A percentile compares a stretch with the other conserved stretches of the same genome.
phyloP scores from a whole-genome alignment of 1,284 basidiomycete genomes.

The Fistulinella cinereoalba region DNA sequence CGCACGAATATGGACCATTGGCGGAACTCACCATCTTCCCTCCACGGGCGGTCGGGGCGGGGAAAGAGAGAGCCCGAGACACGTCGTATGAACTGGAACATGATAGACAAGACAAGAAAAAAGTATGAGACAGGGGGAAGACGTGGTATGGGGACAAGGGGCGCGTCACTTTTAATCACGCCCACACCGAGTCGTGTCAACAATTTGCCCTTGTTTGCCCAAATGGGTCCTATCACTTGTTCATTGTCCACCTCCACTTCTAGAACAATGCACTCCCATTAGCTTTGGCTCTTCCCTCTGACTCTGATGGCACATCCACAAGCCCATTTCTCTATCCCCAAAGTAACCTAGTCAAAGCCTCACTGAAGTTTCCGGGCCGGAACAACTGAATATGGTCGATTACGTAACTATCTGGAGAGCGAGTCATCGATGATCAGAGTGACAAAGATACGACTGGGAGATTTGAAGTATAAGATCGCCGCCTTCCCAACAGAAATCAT shows the following conservation, averaged over 20 bases:
- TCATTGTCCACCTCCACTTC: background rate
- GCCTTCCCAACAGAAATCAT: background rate
- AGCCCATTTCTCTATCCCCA: no score
- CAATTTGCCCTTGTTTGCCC: conserved; percentile 25
- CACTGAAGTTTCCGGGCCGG: no score
- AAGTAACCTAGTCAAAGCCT: no score
- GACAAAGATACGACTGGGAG: no score
- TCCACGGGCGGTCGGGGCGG: conserved; percentile 68
- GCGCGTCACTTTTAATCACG: background rate
- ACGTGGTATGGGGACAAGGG: conserved; percentile 3
- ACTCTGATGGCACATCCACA: no score
- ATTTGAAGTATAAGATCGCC: background rate
- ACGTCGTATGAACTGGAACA: conserved; percentile 70
- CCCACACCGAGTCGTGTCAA: background rate
- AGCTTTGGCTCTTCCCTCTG: background rate
- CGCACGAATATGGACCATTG: conserved; percentile 6
- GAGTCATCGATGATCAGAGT: no score
- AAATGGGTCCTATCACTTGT: background rate
- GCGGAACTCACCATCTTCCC: conserved; percentile 61
- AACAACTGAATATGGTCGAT: no score
- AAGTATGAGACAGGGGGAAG: background rate
- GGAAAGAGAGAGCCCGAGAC: conserved; percentile 69
- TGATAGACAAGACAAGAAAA: conserved; percentile 24
- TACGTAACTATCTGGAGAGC: no score
- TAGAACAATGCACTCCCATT: background rate